Evolutionary conservation across 257 asterid genomes (phyloP), one percentile per base, ranked within the genome.

Genomic region (Agastache rugosa): DNA sequence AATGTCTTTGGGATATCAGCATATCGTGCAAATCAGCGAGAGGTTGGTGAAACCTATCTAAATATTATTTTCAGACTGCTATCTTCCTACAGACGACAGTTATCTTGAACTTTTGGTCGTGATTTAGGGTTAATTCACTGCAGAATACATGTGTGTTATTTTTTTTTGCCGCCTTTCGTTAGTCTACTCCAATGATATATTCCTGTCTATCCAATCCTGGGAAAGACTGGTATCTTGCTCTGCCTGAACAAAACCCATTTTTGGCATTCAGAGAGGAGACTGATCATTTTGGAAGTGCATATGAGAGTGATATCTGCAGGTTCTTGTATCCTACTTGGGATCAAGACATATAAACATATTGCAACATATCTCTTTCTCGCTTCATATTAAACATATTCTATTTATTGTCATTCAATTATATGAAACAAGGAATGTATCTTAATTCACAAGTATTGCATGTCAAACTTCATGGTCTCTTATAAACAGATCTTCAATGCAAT

Each of bases 1-100:
- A 94, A 94, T 78, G 78, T 94, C 71, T 94, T 94, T 58, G 97
- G 97, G 39, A 92, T 94, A 76, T 80, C 97, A 11, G 55, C 88
- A 5, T 94, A 92, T 79, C 97, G 99, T 59, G 88, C 97, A 65
- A 94, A 94, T 83, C 99, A 94, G 82, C 87, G 86, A 31, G 99
- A 94, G 97, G 97, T 94, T 69, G 42, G 71, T 8, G 42, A 19
- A 54, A 66, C 37, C 69, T 39, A 11, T 29, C 14, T 29, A 66
- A 27, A 44, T 31, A n/a, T 56, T 1, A 50, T 11, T 27, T 71
- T 7, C 29, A 65, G 39, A 25, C 70, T 29, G 47, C 61, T 71
- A 34, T 67, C 50, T 44, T 25, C 53, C 14, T 17, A 11, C 20
- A 55, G 17, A 17, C 16, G 17, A 39, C 44, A 47, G 8, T 51